Percentiles rank a stretch among this genome's conserved stretches.
These are phyloP conservation scores for Halteria grandinella DNA, from an alignment of 73 alveolate species.

Conservation along the genomic window DNA sequence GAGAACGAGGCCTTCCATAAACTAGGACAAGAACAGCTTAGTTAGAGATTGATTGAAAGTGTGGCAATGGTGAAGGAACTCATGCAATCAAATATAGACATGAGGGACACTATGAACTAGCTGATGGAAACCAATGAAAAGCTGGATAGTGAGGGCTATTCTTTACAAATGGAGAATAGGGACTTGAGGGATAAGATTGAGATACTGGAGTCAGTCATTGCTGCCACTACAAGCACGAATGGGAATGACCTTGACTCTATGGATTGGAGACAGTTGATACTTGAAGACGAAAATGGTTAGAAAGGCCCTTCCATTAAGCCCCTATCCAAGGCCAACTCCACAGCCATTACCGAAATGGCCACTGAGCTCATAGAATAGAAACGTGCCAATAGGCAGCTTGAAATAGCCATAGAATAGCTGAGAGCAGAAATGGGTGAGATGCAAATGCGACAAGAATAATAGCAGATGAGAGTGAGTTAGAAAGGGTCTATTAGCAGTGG, in stretches of 20 bases:
- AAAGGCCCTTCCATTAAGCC: neutral
- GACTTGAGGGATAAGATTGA: constrained; percentile 73
- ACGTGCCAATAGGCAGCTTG: constrained; percentile 45
- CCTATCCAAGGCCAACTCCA: constrained; percentile 16
- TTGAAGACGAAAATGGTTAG: constrained; percentile 51
- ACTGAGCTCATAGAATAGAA: constrained; percentile 55
- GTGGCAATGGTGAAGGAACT: constrained; percentile 73
- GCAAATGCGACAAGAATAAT: too few relatives aligned
- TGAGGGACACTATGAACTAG: constrained; percentile 61
- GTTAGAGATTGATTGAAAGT: constrained; percentile 69
- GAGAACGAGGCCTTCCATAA: neutral
- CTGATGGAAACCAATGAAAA: constrained; percentile 40
- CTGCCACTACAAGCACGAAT: constrained; percentile 37
- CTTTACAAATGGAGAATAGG: constrained; percentile 59
- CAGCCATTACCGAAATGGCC: constrained; percentile 58
- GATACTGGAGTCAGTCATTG: constrained; percentile 61
- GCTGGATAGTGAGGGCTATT: constrained; percentile 45
- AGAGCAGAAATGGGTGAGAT: constrained; percentile 2
- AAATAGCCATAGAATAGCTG: constrained; percentile 1
- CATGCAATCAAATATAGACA: constrained; percentile 60
- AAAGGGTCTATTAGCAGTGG: too few relatives aligned
- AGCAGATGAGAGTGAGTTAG: too few relatives aligned
- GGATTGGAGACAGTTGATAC: constrained; percentile 28
- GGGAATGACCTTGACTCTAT: constrained; percentile 56
- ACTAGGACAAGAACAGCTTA: constrained; percentile 13